Percentiles rank a stretch among this genome's conserved stretches.
These are phyloP conservation scores for Ogataea ramenticola DNA, from an alignment of 805 yeast genomes.

Conservation along the genomic window DNA sequence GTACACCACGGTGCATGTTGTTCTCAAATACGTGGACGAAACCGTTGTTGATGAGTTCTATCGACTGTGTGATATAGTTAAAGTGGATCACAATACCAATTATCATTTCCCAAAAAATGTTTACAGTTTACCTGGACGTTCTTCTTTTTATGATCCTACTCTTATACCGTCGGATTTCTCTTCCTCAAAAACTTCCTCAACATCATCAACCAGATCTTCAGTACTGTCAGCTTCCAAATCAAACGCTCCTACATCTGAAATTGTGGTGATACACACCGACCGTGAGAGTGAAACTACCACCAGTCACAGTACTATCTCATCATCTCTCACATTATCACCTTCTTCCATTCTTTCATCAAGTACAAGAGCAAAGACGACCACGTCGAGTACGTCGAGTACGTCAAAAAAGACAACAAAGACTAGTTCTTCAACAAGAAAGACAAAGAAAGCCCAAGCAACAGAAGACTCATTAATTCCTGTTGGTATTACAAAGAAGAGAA, in stretches of 20 bases:
- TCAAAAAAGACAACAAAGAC: too few relatives aligned
- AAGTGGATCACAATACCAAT: constrained; percentile 12
- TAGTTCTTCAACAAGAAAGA: too few relatives aligned
- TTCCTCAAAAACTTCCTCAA: not conserved
- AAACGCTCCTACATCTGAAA: not conserved
- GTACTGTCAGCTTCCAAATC: not conserved
- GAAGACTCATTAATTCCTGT: constrained; percentile 5
- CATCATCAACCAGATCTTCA: not conserved
- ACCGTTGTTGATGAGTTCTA: constrained; percentile 30
- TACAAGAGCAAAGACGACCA: too few relatives aligned
- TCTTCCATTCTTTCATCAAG: too few relatives aligned
- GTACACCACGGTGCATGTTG: constrained; percentile 42
- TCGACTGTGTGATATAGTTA: constrained; percentile 33
- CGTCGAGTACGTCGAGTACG: too few relatives aligned
- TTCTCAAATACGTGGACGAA: constrained; percentile 36
- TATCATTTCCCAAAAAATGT: constrained; percentile 8
- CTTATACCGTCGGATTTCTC: not conserved
- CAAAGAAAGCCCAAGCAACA: too few relatives aligned
- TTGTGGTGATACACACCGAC: too few relatives aligned
- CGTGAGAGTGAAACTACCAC: too few relatives aligned
- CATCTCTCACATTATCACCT: too few relatives aligned
- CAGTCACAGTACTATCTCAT: too few relatives aligned
- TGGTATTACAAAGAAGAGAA: constrained; percentile 8
- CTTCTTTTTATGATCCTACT: not conserved
- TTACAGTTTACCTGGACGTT: not conserved